Evolutionary conservation across 2,329 filamentous ascomycete species (phyloP), one percentile per base, ranked within the genome.

Genomic region (Claviceps sp.): DNA sequence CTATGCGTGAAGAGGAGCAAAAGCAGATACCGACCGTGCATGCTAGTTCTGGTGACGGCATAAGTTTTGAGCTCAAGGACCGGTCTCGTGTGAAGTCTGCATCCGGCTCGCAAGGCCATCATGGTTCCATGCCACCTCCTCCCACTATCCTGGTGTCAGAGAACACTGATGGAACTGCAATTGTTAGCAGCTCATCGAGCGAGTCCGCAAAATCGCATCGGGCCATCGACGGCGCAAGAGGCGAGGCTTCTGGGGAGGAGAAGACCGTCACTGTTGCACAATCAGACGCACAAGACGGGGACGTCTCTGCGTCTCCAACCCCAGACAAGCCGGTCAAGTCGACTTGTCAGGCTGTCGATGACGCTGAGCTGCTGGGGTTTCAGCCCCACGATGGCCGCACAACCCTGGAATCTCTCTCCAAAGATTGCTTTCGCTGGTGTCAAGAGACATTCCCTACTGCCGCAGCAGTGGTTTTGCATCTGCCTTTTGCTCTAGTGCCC

Each of bases 361-460:
- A 41, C 8, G 14, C 44, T 5, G 45, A 37, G 40, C 50, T 42
- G 4, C 42, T 50, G 34, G 53, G 56, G 1, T 50, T 57, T 37
- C 52, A 57, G 41, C 24, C 16, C 20, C 48, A 51, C 4, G 34
- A 34, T 5, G 2, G 56, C 42, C 66, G 56, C 0, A 61, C 68
- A 16, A 85, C 79, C 0, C 65, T 87, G 0, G 65, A 73, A 1
- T 82, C 79, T 0, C 58, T 81, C 0, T 52, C 68, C 4, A 56
- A 58, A 1, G 63, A 76, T 11, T 52, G 59, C 0, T 79, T 78
- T 52, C 61, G 63, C n/a, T 87, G 82, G 82, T 69, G 68, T 0
- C 80, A 83, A 55, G 81, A 84, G 60, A 87, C 83, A 0, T 88
- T 88, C 47, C 85, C 85, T 0, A 87, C 84, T 0, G 77, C 78